Percentiles rank a stretch among this genome's conserved stretches.
These are phyloP conservation scores for Phoma herbarum DNA, from an alignment of 2,329 filamentous ascomycete genomes.

Conservation along the genomic window DNA sequence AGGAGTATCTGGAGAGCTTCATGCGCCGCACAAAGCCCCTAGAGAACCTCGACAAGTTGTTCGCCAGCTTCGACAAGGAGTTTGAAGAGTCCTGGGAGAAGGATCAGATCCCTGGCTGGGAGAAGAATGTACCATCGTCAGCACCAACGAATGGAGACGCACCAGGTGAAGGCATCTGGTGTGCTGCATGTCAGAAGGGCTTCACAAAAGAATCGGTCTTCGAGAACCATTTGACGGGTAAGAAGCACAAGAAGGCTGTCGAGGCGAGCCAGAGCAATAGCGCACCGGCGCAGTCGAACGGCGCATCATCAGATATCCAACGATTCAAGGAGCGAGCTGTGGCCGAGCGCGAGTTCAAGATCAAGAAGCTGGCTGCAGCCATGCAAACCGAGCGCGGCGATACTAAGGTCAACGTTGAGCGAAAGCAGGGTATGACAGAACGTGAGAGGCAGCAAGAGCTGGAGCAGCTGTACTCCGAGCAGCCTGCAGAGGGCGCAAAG, in stretches of 20 bases:
- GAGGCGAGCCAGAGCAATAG: slow-evolving; percentile 58
- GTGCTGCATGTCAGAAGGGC: slow-evolving; percentile 88
- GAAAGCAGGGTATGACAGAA: slow-evolving; percentile 97
- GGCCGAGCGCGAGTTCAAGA: slow-evolving; percentile 85
- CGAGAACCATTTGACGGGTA: slow-evolving; percentile 84
- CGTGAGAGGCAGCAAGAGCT: slow-evolving; percentile 93
- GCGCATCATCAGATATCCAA: slow-evolving; percentile 32
- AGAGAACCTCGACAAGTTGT: slow-evolving; percentile 82
- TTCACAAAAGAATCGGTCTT: slow-evolving; percentile 97
- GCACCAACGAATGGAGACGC: slow-evolving; percentile 61
- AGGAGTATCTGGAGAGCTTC: slow-evolving; percentile 86
- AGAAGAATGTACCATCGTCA: slow-evolving; percentile 57
- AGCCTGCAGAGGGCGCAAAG: slow-evolving; percentile 62
- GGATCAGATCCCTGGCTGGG: slow-evolving; percentile 82
- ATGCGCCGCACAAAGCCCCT: slow-evolving; percentile 84
- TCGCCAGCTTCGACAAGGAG: slow-evolving; percentile 79
- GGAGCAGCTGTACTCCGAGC: slow-evolving; percentile 79
- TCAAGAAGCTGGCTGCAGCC: slow-evolving; percentile 79
- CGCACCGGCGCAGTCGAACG: slow-evolving; percentile 28
- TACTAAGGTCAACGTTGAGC: slow-evolving; percentile 93
- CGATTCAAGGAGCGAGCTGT: slow-evolving; percentile 85
- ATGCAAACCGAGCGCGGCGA: slow-evolving; percentile 90
- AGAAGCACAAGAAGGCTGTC: slow-evolving; percentile 90
- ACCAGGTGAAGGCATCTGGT: slow-evolving; percentile 77
- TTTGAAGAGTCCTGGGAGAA: slow-evolving; percentile 85